Base-by-base conservation (phyloP, 495 filamentous ascomycete genomes). In the Aspergillus haitiensis region DNA sequence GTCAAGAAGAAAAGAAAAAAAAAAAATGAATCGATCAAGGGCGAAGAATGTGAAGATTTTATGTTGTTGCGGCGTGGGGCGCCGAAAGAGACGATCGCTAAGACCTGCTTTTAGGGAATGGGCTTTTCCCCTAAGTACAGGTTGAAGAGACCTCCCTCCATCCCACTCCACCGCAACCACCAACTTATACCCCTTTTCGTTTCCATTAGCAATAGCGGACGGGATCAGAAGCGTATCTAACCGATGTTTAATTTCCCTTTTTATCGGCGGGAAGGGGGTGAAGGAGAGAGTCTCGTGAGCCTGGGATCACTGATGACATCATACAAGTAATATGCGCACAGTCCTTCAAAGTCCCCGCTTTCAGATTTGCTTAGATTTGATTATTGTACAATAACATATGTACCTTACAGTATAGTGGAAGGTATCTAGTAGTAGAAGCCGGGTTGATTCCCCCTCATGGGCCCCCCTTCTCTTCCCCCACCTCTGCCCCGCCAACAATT, bases 91-190 rank as follows among this genome's bases (percentile, higher is more conserved):
- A 21, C 6, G 44, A 64, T 78, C 75, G 75, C 73, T 75, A 77
- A 77, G 72, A 78, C 72, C 75, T 80, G 77, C 77, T 75, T 74
- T 80, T 80, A 80, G 72, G 63, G 77, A 76, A 74, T 73, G 73
- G 34, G 63, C 56, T 50, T 60, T 78, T 79, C 76, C 75, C 69
- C 72, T 79, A 79, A 79, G 76, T 78, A 78, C 76, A 79, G 76
- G 76, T 79, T 66, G 67, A 78, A 72, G 75, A 78, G 75, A 75
- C 72, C 56, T 64, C 68, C 72, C 68, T 70, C 71, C 68, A 70
- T 63, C 58, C 54, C 62, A 35, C 56, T 55, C 49, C 58, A 63
- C 59, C 52, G 53, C 53, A 53, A 55, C 58, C 56, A 64, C 21
- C 21, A 27, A 27, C 21, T 27, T 27, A 1, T 27, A 27, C 21